phyloP scores from a whole-genome alignment of 1,284 basidiomycete species.

The Cutaneotrichosporon cavernicola region DNA sequence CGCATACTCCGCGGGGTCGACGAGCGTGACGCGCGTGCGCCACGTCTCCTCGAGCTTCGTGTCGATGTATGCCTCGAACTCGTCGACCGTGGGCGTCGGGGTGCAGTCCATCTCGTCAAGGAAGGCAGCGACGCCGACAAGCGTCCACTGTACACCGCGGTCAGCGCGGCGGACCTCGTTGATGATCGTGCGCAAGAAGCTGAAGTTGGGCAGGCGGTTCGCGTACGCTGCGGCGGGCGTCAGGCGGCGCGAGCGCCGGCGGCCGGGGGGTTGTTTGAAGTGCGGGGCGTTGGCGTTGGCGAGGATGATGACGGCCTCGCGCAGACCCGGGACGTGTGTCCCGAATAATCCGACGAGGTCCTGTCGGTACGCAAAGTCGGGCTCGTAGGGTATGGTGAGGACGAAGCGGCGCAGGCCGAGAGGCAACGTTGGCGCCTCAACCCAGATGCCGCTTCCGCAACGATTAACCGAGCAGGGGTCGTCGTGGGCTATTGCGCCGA shows the following conservation, averaged over 20 bases:
- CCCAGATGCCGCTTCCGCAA: neutral
- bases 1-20: neutral
- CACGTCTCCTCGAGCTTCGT: neutral
- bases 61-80: conserved; percentile 6
- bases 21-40: neutral
- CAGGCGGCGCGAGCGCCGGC: neutral
- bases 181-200: conserved; percentile 1
- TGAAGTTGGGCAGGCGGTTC: conserved; percentile 3
- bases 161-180: neutral
- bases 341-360: conserved; percentile 8
- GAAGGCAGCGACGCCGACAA: conserved; percentile 1
- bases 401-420: conserved; percentile 5
- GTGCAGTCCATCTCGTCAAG: conserved; percentile 11
- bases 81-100: conserved; percentile 3
- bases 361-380: neutral
- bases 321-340: neutral
- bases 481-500: conserved; percentile 1
- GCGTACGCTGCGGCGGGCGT: neutral
- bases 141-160: conserved; percentile 4
- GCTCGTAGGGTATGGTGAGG: conserved; percentile 6
- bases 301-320: conserved; percentile 9
- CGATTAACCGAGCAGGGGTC: neutral
- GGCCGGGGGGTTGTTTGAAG: neutral
- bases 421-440: conserved; percentile 3
- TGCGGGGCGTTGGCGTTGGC: neutral